Evolutionary conservation across 768 basidiomycete genomes (phyloP).

Genomic region (Hygrophoropsis aurantiaca): DNA sequence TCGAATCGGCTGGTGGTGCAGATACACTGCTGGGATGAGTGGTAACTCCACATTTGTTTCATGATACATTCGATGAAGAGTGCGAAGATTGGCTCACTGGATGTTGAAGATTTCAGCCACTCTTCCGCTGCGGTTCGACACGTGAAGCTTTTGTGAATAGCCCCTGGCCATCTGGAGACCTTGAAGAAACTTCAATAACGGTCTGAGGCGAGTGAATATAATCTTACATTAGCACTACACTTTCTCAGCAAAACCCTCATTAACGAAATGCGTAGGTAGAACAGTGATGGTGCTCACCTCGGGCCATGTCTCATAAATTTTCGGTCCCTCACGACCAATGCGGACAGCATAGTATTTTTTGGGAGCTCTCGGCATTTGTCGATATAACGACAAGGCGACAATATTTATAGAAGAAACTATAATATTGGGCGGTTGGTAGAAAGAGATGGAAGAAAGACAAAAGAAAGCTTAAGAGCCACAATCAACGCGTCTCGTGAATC

Average conservation of each 20-base stretch:
- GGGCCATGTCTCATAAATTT: constrained; percentile 59
- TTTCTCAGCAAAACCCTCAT: constrained; percentile 16
- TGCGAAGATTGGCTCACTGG: constrained; percentile 12
- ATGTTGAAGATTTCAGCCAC: constrained; percentile 37
- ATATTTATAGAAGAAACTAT: not conserved
- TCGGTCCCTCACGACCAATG: constrained; percentile 55
- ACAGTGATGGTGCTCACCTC: constrained; percentile 50
- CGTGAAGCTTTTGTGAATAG: constrained; percentile 53
- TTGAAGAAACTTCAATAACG: constrained; percentile 20
- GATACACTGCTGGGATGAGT: not conserved
- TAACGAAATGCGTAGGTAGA: not conserved
- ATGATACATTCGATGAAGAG: no score
- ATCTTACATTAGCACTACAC: constrained; percentile 48
- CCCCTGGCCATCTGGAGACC: constrained; percentile 54
- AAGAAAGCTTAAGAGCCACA: no score
- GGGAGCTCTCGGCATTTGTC: constrained; percentile 28
- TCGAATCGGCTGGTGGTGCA: constrained; percentile 1
- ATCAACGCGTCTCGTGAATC: no score
- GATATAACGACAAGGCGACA: not conserved
- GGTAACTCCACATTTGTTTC: not conserved
- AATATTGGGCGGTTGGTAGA: not conserved
- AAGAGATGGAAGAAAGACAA: no score
- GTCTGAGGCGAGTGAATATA: not conserved
- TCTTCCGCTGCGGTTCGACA: constrained; percentile 45
- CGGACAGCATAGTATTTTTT: constrained; percentile 63